phyloP scores from a whole-genome alignment of 2,329 filamentous ascomycete genomes.

The Orbilia oligospora region DNA sequence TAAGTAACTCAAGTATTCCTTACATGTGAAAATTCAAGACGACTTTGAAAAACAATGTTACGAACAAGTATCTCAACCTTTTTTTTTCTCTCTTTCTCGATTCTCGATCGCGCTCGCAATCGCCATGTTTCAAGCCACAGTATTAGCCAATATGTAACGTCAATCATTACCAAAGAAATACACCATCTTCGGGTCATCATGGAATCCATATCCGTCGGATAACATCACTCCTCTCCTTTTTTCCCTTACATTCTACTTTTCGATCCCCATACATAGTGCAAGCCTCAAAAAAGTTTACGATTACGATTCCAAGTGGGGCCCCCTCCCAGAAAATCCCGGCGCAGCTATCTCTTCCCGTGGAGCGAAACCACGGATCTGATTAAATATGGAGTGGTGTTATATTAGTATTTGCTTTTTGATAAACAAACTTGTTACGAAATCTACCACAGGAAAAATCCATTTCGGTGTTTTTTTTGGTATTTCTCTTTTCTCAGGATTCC shows the following conservation, averaged over 20 bases:
- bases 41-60: background rate
- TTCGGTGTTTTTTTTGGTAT: background rate
- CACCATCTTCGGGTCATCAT: slow-evolving; percentile 26
- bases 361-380: slow-evolving; percentile 21
- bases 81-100: background rate
- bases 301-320: slow-evolving; percentile 20
- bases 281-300: background rate
- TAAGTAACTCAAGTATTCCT: background rate
- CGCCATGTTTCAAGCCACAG: slow-evolving; percentile 19
- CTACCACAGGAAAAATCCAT: background rate
- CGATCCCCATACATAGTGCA: background rate
- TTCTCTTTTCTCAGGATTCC: background rate
- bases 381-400: slow-evolving; percentile 1
- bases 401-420: slow-evolving; percentile 19
- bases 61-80: background rate
- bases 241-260: background rate
- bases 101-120: slow-evolving; percentile 21
- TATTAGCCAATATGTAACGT: slow-evolving; percentile 9
- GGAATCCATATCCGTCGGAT: slow-evolving; percentile 16
- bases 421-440: slow-evolving; percentile 6
- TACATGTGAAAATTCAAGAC: slow-evolving; percentile 24
- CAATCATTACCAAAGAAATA: slow-evolving; percentile 30
- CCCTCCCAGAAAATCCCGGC: background rate
- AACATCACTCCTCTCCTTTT: background rate
- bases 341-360: slow-evolving; percentile 7